Base-by-base conservation (phyloP, 768 basidiomycete species). In the Termitomyces sp. region DNA sequence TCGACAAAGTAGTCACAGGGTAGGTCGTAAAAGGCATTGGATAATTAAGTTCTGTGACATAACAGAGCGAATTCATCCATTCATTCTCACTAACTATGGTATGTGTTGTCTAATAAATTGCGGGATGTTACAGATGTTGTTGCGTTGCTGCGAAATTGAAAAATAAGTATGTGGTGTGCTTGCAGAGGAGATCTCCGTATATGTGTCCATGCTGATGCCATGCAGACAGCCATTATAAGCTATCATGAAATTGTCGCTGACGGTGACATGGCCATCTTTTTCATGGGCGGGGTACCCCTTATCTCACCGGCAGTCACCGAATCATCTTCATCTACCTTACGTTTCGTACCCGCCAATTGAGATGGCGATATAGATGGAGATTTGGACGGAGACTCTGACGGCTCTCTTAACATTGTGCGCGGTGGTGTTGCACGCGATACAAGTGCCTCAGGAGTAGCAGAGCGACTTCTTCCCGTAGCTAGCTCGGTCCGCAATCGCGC, bases 391-490 rank as follows among this genome's bases (percentile, higher is more conserved):
- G 55, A 73, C 58, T 67, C 64, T 43, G 70, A 67, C 51, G 56
- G 15, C 42, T 63, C 63, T 63, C 69, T 74, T 60, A 72, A 60
- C 52, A 62, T 60, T 60, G 68, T 59, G 45, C 67, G 70, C 35
- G 75, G 75, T 53, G 78, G 73, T 53, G 76, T 75, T 42, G 71
- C 64, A 38, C 72, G 73, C 46, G 63, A 65, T 62, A 67, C 65
- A 53, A 69, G 50, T 60, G 70, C 74, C 68, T 92, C 90, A 68
- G 91, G 91, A 19, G 91, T 92, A 64, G 78, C 79, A 63, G 87
- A 85, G 60, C 91, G 85, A 74, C 89, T 91, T 58, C 82, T 91
- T 58, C 82, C 76, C 64, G 72, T 72, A 57, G 71, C 70, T 46
- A 75, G 68, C 65, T 89, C 85, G 71, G 73, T 81, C 55, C 86